Base-by-base conservation (phyloP, 163 green algal genomes). In the Scenedesmus sp. region DNA sequence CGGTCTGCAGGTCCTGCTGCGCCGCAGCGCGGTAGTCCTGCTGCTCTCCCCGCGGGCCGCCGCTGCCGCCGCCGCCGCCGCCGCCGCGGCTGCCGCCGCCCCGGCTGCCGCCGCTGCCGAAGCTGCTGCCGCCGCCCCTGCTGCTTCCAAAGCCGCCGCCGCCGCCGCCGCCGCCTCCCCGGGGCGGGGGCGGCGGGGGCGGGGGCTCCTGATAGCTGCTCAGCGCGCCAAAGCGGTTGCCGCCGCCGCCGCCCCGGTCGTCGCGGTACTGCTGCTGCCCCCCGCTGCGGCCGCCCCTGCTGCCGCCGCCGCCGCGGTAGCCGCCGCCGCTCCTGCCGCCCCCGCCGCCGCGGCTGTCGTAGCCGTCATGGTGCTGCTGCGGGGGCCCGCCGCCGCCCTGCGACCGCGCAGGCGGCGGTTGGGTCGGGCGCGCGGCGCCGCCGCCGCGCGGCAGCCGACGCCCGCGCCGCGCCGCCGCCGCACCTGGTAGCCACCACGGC, bases 211-310 rank as follows among this genome's bases (percentile, higher is more conserved):
- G 47, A 11, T 45, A 47, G 28, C 11, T 54, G 0, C 48, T 29
- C 26, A 82, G 45, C 9, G 75, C 64, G 11, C 64, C 56, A 58
- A 77, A 83, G 0, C 75, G 36, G 31, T 83, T 83, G 56, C 64
- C 64, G n/a, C 75, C n/a, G 28, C 75, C 64, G 33, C 74, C 36
- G 51, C 74, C 47, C 14, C 71, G 20, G 33, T 31, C 33, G 31
- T 62, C 62, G 2, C 54, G 13, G 36, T 33, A 14, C 24, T 65
- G 57, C 29, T 67, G 29, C 34, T 31, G 29, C 18, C 54, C 47
- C n/a, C 33, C 20, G 17, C 65, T 17, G 4, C 65, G n/a, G 65
- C 65, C 65, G 29, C 65, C 15, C 14, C 63, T 20, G 10, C 63
- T 10, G 6, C 42, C 42, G 39, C 29, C 48, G 26, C 63, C 63